phyloP scores from a whole-genome alignment of 129 eudicot genomes.

The Pseudognaphalium luteoalbum region DNA sequence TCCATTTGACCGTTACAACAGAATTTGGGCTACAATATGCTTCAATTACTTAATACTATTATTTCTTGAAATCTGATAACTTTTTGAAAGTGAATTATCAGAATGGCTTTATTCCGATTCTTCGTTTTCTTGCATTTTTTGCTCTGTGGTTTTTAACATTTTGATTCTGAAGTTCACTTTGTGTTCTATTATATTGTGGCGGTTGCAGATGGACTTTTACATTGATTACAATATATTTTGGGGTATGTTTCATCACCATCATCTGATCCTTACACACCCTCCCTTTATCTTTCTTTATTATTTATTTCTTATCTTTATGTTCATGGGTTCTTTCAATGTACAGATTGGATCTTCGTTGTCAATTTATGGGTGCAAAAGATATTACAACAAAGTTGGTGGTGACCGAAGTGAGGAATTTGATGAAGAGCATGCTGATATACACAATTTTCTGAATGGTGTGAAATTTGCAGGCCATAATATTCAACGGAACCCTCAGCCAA shows the following conservation, averaged over 20 bases:
- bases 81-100: constrained; percentile 33
- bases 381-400: constrained; percentile 53
- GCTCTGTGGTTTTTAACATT: constrained; percentile 16
- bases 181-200: constrained; percentile 28
- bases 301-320: constrained; percentile 6
- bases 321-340: constrained; percentile 23
- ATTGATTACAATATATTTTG: constrained; percentile 81
- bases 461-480: constrained; percentile 33
- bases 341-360: constrained; percentile 84
- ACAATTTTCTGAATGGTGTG: constrained; percentile 20
- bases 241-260: constrained; percentile 58
- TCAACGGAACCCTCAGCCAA: constrained; percentile 41
- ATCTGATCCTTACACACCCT: constrained; percentile 25
- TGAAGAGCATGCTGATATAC: constrained; percentile 51
- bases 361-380: constrained; percentile 61
- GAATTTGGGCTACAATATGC: too few relatives aligned
- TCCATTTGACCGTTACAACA: too few relatives aligned
- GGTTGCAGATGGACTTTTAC: constrained; percentile 88
- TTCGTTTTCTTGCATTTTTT: constrained; percentile 23
- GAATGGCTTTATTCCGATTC: constrained; percentile 42
- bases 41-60: background rate
- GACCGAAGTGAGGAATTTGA: constrained; percentile 47
- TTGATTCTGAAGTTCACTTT: constrained; percentile 31
- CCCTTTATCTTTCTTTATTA: constrained; percentile 20
- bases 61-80: constrained; percentile 16